Evolutionary conservation across 176 grass and related monocot species (phyloP), one percentile per base, ranked within the genome.

Genomic region (Hyparrhenia diplandra): DNA sequence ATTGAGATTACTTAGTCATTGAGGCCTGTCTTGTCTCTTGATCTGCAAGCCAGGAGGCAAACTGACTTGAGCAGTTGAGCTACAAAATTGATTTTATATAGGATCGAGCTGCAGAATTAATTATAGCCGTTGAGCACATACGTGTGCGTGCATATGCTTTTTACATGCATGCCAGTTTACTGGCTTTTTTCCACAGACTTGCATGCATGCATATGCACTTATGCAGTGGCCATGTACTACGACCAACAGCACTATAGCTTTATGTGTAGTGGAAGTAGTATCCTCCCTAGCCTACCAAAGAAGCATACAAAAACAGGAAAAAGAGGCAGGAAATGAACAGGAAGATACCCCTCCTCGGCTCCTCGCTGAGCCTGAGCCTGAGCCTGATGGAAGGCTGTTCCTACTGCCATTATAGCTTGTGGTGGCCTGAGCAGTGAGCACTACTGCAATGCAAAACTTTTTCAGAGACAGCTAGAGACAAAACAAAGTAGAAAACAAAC

Each of bases 401-500:
- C 73, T 43, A 27, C 68, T 90, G 74, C 60, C 37, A 82, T 82
- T 82, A 86, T 78, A 82, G 79, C 52, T 82, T 87, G 71, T 72
- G 75, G 71, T 72, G 83, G 75, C 41, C 70, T 80, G 63, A 69
- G 79, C 79, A 89, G 79, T 69, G 79, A 85, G 87, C 88, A 83
- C 75, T 78, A 69, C 61, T 59, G 12, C 71, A 72, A 69, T 72
- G 41, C 41, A 30, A 72, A 73, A 25, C 20, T 20, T 62, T 88
- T 82, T 82, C 77, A 85, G 80, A 85, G 89, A 91, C 83, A 89
- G 92, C 92, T 72, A 87, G 81, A 89, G 92, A 94, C 87, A 95
- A 90, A 80, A 59, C 37, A 75, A 77, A 76, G 70, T 82, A 86
- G 65, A 80, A 64, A 85, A 86, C 90, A 88, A 85, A 68, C 63